Conservation (phyloP, 2,329 filamentous ascomycete species). For the Rugonectria rugulosa region DNA sequence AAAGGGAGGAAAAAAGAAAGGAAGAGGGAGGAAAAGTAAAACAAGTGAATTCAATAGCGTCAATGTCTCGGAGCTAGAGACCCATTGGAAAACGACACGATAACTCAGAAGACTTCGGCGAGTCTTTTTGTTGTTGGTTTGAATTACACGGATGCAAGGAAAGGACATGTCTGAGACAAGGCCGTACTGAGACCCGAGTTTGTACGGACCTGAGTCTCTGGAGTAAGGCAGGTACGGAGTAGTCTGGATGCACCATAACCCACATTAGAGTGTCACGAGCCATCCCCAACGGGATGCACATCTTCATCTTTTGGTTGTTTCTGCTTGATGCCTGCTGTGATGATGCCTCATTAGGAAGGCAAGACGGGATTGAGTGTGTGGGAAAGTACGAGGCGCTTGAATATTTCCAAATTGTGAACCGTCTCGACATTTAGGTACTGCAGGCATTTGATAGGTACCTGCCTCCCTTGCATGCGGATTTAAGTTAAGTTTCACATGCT, state of each 20-base stretch:
- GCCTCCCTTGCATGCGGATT: neutral
- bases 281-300: neutral
- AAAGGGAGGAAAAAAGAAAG: too few species aligned
- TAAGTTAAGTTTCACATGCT: neutral
- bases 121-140: neutral
- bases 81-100: constrained; percentile 1
- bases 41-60: too few species aligned
- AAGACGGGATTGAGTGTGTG: too few species aligned
- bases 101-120: neutral
- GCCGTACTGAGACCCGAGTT: neutral
- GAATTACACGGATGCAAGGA: neutral
- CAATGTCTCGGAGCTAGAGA: too few species aligned
- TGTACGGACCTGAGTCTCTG: too few species aligned
- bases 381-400: too few species aligned
- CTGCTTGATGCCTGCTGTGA: too few species aligned
- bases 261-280: neutral
- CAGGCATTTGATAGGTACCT: neutral
- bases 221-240: too few species aligned
- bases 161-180: neutral
- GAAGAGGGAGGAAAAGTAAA: too few species aligned
- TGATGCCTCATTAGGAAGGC: too few species aligned
- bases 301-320: too few species aligned
- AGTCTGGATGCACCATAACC: too few species aligned
- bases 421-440: neutral
- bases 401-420: neutral